Evolutionary conservation across 768 basidiomycete species (phyloP), one percentile per base, ranked within the genome.

Genomic region (Podaxis mareebaensis): DNA sequence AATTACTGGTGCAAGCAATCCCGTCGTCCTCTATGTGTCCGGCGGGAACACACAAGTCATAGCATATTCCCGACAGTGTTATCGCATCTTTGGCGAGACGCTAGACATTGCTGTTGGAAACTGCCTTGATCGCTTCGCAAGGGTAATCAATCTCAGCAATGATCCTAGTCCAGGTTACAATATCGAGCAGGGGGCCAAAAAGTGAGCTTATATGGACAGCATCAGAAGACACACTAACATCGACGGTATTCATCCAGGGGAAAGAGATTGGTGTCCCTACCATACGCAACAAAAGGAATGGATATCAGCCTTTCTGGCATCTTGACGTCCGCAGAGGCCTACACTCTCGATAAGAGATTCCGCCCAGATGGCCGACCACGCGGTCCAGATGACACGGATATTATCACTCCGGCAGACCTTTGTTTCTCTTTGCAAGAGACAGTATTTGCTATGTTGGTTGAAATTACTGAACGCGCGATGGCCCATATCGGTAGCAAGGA

Each of bases 1-100:
- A 66, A 92, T 99, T 66, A 99, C 97, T 2, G 91, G 90, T 53
- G 96, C 97, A 3, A 88, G 89, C 64, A 95, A 99, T 70, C 97
- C 97, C 1, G 89, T 99, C 68, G 95, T 99, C 5, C 86, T 99
- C 39, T 99, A 99, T 71, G 97, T 99, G 20, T 99, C 97, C 0
- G 97, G 97, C 12, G 97, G 97, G 3, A 99, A 99, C 75, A 99
- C 97, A 0, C 97, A 99, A 76, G 96, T 99, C 15, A 99, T 99
- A 69, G 97, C 97, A 1, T 99, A 99, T 75, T 99, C 96, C 22
- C 90, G 92, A 64, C 95, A 99, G 74, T 87, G 95, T 66, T 99
- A 99, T 74, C 87, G 97, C 48, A 99, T 99, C 64, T 99, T 99
- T 71, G 97, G 97, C 15, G 97, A 99, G 77, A 99, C 97, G 1